phyloP scores from a whole-genome alignment of 176 grass and related monocot genomes.

The Rhynchospora tenuis region DNA sequence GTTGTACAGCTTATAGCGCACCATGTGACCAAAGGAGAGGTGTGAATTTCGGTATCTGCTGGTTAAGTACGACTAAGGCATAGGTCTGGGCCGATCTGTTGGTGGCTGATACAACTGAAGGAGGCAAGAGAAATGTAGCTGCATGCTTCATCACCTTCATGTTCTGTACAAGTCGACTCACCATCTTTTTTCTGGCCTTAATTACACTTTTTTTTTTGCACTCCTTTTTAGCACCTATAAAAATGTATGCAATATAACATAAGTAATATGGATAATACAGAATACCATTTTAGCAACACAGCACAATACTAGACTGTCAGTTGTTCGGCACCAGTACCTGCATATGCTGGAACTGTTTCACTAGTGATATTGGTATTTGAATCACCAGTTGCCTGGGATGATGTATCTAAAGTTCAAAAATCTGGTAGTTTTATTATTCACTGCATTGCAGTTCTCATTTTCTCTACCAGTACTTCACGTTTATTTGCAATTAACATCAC shows the following conservation, averaged over 20 bases:
- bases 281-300: not conserved
- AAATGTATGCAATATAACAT: not conserved
- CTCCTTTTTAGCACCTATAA: not conserved
- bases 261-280: not conserved
- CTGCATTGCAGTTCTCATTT: not conserved
- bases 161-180: constrained; percentile 31
- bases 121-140: constrained; percentile 55
- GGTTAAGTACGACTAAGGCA: constrained; percentile 71
- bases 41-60: constrained; percentile 52
- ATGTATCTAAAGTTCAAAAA: not conserved
- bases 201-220: not conserved
- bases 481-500: not conserved
- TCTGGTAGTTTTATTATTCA: not conserved
- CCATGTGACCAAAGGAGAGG: constrained; percentile 63
- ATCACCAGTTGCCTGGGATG: not conserved
- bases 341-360: not conserved
- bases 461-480: not conserved
- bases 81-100: constrained; percentile 29
- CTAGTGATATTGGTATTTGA: not conserved
- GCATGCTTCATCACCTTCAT: constrained; percentile 55
- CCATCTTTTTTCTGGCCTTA: constrained; percentile 20
- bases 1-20: constrained; percentile 17
- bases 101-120: constrained; percentile 26
- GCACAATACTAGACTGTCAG: not conserved
- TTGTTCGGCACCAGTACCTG: not conserved